Base-by-base conservation (phyloP, 257 asterid species). In the Gentiana straminea region DNA sequence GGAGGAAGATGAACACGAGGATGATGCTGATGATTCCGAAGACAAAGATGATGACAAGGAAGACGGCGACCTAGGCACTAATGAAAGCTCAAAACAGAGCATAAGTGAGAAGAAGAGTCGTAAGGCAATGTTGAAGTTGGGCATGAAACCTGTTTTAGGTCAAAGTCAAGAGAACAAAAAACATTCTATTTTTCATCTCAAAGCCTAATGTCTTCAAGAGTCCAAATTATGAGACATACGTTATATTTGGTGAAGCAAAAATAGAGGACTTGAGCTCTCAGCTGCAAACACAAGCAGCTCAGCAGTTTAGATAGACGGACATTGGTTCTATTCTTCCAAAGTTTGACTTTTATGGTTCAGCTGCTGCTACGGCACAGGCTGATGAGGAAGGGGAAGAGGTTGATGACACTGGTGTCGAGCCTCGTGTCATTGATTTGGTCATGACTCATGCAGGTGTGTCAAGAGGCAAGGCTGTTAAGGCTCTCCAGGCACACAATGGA, bases 71-170 rank as follows among this genome's bases (percentile, higher is more conserved):
- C 81, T 77, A 89, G 91, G 78, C 60, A 69, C 69, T 13, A 77
- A 48, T 37, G 94, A 75, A 52, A 64, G 87, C 64, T 82, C 86
- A 45, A 89, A 86, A 76, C 96, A 89, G 78, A 89, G 94, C 85
- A 74, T 94, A 63, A 89, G 96, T 54, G 97, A 89, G 89, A 89
- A 89, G 76, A 89, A 89, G 85, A 84, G 97, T 38, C 79, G 94
- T 3, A 89, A 89, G 80, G 97, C 97, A 60, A 84, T 89, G 97
- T 65, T 84, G 80, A 89, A 86, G 74, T 86, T 89, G 36, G 97
- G 97, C 57, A 82, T 89, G 96, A 86, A 86, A 57, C 94, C 94
- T 41, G 77, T 86, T 58, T 48, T 75, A 1, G 94, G 94, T 64
- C 71, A 90, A 94, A 6, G 82, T 86, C 33, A 82, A 84, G 86